Conservation (phyloP, 2,329 filamentous ascomycete species). For the Epichloe sibirici region DNA sequence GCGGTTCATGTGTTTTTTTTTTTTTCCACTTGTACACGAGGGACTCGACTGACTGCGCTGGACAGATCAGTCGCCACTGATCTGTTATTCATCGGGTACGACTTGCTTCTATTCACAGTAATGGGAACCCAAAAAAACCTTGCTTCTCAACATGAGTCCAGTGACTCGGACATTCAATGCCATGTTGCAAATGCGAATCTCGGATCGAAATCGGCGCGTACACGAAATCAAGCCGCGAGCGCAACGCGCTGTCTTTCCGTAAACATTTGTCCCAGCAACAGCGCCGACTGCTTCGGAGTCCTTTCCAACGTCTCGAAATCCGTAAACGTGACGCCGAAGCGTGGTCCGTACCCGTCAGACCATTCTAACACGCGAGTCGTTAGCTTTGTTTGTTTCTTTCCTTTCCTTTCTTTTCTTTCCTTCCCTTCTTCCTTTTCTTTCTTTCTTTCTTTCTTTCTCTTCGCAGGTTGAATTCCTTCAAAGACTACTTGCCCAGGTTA, state of each 20-base stretch:
- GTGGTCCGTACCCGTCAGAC: slow-evolving; percentile 26
- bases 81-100: background rate
- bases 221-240: background rate
- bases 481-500: slow-evolving; percentile 16
- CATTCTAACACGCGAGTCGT: slow-evolving; percentile 12
- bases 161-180: too few species aligned
- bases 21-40: too few species aligned
- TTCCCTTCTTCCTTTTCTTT: too few species aligned
- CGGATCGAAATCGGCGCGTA: too few species aligned
- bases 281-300: slow-evolving; percentile 25
- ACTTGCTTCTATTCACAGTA: background rate
- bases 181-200: too few species aligned
- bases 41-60: too few species aligned
- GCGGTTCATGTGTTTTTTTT: too few species aligned
- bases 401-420: background rate
- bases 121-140: too few species aligned
- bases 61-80: background rate
- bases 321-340: slow-evolving; percentile 26
- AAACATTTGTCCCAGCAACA: slow-evolving; percentile 17
- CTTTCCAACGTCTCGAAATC: slow-evolving; percentile 24
- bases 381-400: background rate
- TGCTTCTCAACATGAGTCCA: too few species aligned
- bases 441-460: background rate
- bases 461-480: too few species aligned
- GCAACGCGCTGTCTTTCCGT: slow-evolving; percentile 8